Evolutionary conservation across 345 rosid genomes (phyloP), one percentile per base, ranked within the genome.

Genomic region (Camelina neglecta): DNA sequence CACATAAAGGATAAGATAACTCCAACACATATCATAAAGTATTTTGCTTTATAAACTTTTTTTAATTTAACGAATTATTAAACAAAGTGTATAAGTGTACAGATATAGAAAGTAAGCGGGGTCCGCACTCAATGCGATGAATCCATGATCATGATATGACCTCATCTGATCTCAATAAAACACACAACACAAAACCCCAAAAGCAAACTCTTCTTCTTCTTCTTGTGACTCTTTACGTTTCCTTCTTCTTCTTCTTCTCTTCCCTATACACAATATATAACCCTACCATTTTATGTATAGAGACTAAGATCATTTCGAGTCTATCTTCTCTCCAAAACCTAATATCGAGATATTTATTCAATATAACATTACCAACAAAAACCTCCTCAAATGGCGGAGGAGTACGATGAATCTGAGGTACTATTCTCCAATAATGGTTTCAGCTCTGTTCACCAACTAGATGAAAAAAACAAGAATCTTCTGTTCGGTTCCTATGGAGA

Each of bases 321-420:
- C 6, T 60, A 31, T 39, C 15, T 29, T 29, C 5, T 29, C 5
- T 29, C 31, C 26, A 18, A 50, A 50, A 24, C 26, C 24, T 50
- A 18, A 3, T 50, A 18, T 8, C 64, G 4, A 60, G 10, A 0
- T 36, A 4, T 16, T 16, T 24, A 20, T 16, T 16, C 26, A 20
- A 29, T 29, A 29, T 4, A 29, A 29, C 31, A 29, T 29, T 2
- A 62, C 67, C 38, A 44, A 62, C 11, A 24, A 45, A 45, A 63
- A 26, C 6, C 0, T 6, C 23, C 1, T 29, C 6, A 26, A 2
- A 69, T 69, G 58, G 84, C 83, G 11, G 81, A 73, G 42, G 85
- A 82, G 45, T 81, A 81, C 76, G 85, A 83, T 64, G 88, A 85
- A 67, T 81, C 88, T 23, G 88, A 85, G 16, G 66, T 85, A 21